Evolutionary conservation across 2,329 filamentous ascomycete species (phyloP).

Genomic region (Chaetomium olivaceum): DNA sequence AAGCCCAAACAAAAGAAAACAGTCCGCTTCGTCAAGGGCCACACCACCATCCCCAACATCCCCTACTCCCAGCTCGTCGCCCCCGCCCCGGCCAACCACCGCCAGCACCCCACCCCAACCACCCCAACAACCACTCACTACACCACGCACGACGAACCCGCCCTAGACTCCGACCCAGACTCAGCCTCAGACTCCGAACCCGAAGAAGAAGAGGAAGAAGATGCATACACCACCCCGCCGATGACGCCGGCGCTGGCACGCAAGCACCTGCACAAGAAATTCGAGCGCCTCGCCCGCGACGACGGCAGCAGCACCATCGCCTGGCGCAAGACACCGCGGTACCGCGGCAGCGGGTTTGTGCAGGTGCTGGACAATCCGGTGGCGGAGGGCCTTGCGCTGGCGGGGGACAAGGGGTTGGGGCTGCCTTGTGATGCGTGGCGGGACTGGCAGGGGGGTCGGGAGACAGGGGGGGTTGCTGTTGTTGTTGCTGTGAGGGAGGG

Average conservation of each 20-base stretch:
- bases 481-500: neutral
- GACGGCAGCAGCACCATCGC: neutral
- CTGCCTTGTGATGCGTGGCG: conserved; percentile 19
- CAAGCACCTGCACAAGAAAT: neutral
- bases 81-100: neutral
- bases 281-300: neutral
- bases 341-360: conserved; percentile 12
- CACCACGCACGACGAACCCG: neutral
- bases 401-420: conserved; percentile 6
- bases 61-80: neutral
- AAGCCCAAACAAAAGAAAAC: neutral
- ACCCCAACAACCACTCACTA: neutral
- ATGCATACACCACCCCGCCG: neutral
- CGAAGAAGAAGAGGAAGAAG: too few relatives aligned
- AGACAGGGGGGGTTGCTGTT: neutral
- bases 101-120: neutral
- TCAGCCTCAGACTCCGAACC: neutral
- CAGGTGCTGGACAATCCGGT: conserved; percentile 12
- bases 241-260: neutral
- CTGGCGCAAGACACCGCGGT: conserved; percentile 6
- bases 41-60: conserved; percentile 5
- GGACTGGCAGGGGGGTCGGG: neutral
- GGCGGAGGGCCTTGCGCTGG: conserved; percentile 1
- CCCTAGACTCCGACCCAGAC: neutral
- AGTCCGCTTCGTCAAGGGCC: conserved; percentile 9